Evolutionary conservation across 805 yeast genomes (phyloP).

Genomic region (Barnettozyma pratensis): DNA sequence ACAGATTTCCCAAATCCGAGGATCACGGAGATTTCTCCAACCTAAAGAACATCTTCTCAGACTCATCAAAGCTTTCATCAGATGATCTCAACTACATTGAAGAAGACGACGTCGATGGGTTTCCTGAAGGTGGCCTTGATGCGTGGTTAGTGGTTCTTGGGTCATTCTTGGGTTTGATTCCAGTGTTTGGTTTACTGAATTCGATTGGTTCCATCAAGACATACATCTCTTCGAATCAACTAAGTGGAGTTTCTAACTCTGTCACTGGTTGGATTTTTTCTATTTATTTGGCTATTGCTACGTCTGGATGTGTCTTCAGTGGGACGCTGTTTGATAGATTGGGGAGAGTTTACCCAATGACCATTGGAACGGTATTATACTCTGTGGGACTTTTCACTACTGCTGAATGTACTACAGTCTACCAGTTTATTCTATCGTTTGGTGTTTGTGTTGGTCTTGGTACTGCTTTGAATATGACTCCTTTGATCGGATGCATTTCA

Average conservation of each 20-base stretch:
- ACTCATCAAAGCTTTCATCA: background rate
- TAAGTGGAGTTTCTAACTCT: conserved; percentile 42
- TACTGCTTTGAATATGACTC: conserved; percentile 55
- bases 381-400: conserved; percentile 52
- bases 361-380: conserved; percentile 39
- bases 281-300: conserved; percentile 46
- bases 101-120: conserved; percentile 20
- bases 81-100: conserved; percentile 10
- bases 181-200: conserved; percentile 55
- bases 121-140: conserved; percentile 51
- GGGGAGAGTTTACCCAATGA: conserved; percentile 46
- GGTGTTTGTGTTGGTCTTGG: conserved; percentile 55
- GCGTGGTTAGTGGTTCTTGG: conserved; percentile 61
- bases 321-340: conserved; percentile 61
- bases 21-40: background rate
- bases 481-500: conserved; percentile 54
- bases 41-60: conserved; percentile 9
- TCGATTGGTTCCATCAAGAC: conserved; percentile 64
- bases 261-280: conserved; percentile 63
- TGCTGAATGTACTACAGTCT: conserved; percentile 46
- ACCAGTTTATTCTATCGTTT: conserved; percentile 59
- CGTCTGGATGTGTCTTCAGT: conserved; percentile 45
- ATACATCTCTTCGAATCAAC: conserved; percentile 50
- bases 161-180: conserved; percentile 51
- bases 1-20: background rate